Base-by-base conservation (phyloP, 441 rosid species). In the Flueggea neowawraea region DNA sequence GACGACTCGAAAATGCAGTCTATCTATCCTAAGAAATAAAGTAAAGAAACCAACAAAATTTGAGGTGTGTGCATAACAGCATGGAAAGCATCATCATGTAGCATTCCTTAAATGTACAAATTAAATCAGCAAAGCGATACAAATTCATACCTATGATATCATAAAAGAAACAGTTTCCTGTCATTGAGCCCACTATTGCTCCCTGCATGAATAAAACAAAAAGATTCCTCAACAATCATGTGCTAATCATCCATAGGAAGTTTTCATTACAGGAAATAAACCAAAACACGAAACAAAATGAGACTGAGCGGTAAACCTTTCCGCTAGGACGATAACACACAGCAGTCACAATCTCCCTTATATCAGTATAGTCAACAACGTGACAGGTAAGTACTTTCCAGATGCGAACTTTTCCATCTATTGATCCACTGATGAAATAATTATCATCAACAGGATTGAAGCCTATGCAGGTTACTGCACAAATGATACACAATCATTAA, bases 321-420 rank as follows among this genome's bases (percentile, higher is more conserved):
- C 97, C 99, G 63, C 82, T 82, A 7, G 99, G 98, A 16, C 80
- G 86, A 65, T 85, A 95, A 71, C 92, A 83, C 65, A 90, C 96
- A 39, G 99, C 96, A 56, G 97, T 92, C 43, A 95, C 87, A 32
- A 95, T 84, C 59, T 86, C 96, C 76, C 84, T 78, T 54, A 80
- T 67, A 54, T 90, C 86, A 4, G 85, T 84, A 91, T 92, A 95
- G 48, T 90, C 96, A 61, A 87, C 85, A 70, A 95, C 99, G 55
- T 81, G 84, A 67, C 86, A 76, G 31, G 77, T 68, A 66, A 76
- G 62, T 60, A 82, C 72, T 57, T 82, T 87, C 99, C 99, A 95
- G 28, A 92, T 90, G 22, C 99, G 95, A 70, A 92, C 83, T 82
- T 90, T 95, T 61, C 98, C 98, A 74, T 95, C 99, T 60, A 95